Evolutionary conservation across 352 stramenopile genomes (phyloP), one percentile per base, ranked within the genome.

Genomic region (Pythium brassicae): DNA sequence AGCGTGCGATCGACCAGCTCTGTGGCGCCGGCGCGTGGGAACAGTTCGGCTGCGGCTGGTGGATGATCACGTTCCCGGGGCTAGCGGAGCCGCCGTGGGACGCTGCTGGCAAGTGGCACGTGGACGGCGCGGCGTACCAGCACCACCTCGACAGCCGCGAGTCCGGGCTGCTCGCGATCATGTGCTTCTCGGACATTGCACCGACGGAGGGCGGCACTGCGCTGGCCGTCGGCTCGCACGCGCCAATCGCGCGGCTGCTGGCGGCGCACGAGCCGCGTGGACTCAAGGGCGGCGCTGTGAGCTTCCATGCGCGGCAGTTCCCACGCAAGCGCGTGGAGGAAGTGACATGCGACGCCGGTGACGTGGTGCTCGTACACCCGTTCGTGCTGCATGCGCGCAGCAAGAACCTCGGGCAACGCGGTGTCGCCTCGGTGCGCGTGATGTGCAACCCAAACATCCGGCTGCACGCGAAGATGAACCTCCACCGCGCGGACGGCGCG

Each of bases 351-450:
- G 61, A 65, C 19, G 83, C 83, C 12, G 84, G 84, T 3, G 84
- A 94, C 37, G 69, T 94, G 19, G 85, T 89, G 72, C 63, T 94
- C 17, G 82, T 86, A 34, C 84, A 94, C 52, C 84, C 84, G 15
- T 88, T 94, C 47, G 51, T 92, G 26, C 61, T 94, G 23, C 84
- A 94, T 48, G 78, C 80, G n/a, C 74, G 84, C 0, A 87, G 72
- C 32, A 86, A 85, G 49, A 89, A 91, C 43, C 66, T 86, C 10
- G 77, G 75, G 2, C 40, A 62, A 7, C 75, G 70, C n/a, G 72
- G 74, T 23, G 60, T 68, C 32, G 72, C 74, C 20, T 82, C 72
- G 23, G 79, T 92, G 42, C 78, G 81, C 12, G 76, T 89, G 53
- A 88, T 89, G 66, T 84, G 72, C 66, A 88, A 89, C 42, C 81